Evolutionary conservation across 768 basidiomycete genomes (phyloP), one percentile per base, ranked within the genome.

Genomic region (Mycena capillaripes): DNA sequence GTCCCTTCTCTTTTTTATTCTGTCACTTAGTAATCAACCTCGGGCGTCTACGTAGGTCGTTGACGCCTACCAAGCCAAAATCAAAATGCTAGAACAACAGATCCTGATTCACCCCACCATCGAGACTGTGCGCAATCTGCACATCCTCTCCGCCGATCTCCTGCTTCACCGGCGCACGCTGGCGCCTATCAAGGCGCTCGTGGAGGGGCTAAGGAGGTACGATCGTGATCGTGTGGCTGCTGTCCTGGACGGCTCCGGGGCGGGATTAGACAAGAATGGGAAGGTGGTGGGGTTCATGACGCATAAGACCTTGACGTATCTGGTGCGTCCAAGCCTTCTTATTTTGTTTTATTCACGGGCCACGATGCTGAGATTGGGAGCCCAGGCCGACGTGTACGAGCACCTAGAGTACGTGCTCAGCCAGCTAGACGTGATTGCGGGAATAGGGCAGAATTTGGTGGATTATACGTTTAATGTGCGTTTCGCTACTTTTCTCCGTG

Each of bases 321-420:
- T 92, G 52, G 91, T 91, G 58, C 14, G 86, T 81, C 38, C 1
- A 32, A 34, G 14, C 30, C 16, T 16, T 10, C 11, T 38, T 16
- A 8, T 38, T 16, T 16, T n/a, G n/a, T n/a, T n/a, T n/a, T n/a
- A 38, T n/a, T 69, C n/a, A n/a, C n/a, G n/a, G n/a, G n/a, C n/a
- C n/a, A n/a, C n/a, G n/a, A n/a, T n/a, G n/a, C n/a, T n/a, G n/a
- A n/a, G n/a, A n/a, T n/a, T n/a, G n/a, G n/a, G n/a, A n/a, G n/a
- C n/a, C n/a, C n/a, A 92, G 90, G 92, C 92, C 23, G 93, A 95
- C 77, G 91, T 93, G 7, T 85, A 88, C 73, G 93, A 94, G 77
- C 93, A 95, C 75, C 90, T 92, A 84, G 93, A 93, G 66, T 91
- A 92, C 67, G 89, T 92, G 38, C 79, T 95, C 29, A 84, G 86